Conservation (phyloP, 179 eudicot species). For the Amaranthus tricolor region DNA sequence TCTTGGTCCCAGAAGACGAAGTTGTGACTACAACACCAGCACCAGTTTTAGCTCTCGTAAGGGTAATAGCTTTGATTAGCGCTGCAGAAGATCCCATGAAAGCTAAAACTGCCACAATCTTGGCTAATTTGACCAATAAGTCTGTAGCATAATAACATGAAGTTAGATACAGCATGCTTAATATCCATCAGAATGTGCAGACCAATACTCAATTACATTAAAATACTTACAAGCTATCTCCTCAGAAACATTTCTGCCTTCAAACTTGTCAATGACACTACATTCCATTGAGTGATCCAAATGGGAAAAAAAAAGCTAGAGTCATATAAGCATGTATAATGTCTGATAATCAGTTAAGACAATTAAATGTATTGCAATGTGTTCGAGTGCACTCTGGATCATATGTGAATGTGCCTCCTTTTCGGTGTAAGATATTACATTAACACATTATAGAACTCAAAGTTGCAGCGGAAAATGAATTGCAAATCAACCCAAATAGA, state of each 20-base stretch:
- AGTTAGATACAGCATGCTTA: background rate
- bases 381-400: background rate
- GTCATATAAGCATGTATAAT: constrained; percentile 16
- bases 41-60: constrained; percentile 42
- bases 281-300: constrained; percentile 45
- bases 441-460: background rate
- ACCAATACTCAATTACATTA: constrained; percentile 9
- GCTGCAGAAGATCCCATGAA: constrained; percentile 64
- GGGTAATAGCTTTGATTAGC: constrained; percentile 52
- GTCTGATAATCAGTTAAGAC: background rate
- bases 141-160: constrained; percentile 39
- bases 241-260: constrained; percentile 39
- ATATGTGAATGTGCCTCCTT: background rate
- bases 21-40: constrained; percentile 29
- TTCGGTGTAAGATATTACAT: background rate
- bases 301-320: constrained; percentile 8
- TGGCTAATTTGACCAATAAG: constrained; percentile 40
- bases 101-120: constrained; percentile 36
- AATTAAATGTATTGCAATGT: background rate
- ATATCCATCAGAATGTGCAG: background rate
- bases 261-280: constrained; percentile 39
- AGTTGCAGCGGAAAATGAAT: constrained; percentile 1
- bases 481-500: background rate
- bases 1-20: constrained; percentile 45
- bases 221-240: constrained; percentile 64